A percentile compares a stretch with the other conserved stretches of the same genome.
Evolutionary conservation across 2,329 filamentous ascomycete genomes (phyloP).

Genomic region (Colletotrichum echinochloae): DNA sequence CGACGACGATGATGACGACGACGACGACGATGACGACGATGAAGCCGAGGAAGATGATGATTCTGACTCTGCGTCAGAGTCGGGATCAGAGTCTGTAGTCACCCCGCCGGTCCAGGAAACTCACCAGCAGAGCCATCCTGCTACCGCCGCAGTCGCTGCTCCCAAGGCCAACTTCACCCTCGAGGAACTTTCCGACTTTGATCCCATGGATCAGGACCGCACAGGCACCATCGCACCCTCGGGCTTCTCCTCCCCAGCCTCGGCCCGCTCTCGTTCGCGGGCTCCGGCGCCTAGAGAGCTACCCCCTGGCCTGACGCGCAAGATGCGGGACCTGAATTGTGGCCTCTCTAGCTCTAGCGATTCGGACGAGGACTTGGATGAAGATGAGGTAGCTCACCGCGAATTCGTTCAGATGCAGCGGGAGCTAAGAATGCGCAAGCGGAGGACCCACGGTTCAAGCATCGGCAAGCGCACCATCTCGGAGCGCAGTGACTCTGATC

Average conservation of each 20-base stretch:
- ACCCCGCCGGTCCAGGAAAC: conserved; percentile 31
- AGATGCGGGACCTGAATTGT: conserved; percentile 56
- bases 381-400: conserved; percentile 51
- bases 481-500: conserved; percentile 65
- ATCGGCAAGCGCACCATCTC: conserved; percentile 67
- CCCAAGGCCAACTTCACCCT: conserved; percentile 51
- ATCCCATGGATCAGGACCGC: conserved; percentile 58
- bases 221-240: conserved; percentile 57
- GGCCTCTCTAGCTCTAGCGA: conserved; percentile 54
- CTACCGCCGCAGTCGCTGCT: conserved; percentile 7
- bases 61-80: conserved; percentile 25
- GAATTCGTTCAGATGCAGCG: conserved; percentile 56
- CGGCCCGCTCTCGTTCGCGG: conserved; percentile 55
- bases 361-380: conserved; percentile 53
- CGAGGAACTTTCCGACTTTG: conserved; percentile 60
- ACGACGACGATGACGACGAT: neutral
- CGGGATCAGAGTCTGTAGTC: conserved; percentile 41
- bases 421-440: conserved; percentile 57
- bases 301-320: conserved; percentile 58
- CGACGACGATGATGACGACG: conserved; percentile 40
- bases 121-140: conserved; percentile 24
- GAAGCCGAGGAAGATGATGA: conserved; percentile 44
- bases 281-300: conserved; percentile 46
- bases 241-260: conserved; percentile 59
- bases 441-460: conserved; percentile 65